Evolutionary conservation across 345 rosid genomes (phyloP), one percentile per base, ranked within the genome.

Genomic region (Hibiscus trionum): DNA sequence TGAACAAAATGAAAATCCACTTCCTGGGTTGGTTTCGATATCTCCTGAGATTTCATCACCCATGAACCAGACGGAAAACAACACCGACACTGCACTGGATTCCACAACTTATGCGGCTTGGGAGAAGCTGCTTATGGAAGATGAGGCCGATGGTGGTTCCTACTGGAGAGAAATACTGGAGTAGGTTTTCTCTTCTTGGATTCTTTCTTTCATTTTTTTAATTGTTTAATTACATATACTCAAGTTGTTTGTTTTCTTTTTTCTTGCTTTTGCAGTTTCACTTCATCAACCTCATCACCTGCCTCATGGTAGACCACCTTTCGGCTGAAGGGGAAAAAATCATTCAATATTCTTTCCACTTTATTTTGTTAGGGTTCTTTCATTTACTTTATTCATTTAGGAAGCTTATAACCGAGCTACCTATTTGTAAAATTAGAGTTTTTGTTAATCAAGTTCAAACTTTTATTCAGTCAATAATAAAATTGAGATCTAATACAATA

Each of bases 101-200:
- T 77, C 73, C 11, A 58, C 71, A 11, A 47, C 70, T 55, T 81
- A 81, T 69, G 93, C 85, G 49, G 87, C 77, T 46, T 86, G 82
- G 91, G 90, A 86, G 69, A 91, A 81, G 57, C 77, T 87, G 16
- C 59, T 80, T 53, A 84, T 84, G 75, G 88, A 88, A 29, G 91
- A 88, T 71, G 90, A 86, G 76, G 66, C 81, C 61, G 73, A 71
- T 61, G 88, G 78, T 61, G 88, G 79, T 59, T 84, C 88, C 75
- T 87, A 80, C 82, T 89, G 93, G 95, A 81, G 81, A 79, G 87
- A 85, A 42, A 77, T 91, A 78, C 80, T 91, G 61, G 83, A 86
- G 81, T 85, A 86, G 71, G 82, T 58, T 64, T 46, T 15, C 53
- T 14, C 29, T 24, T n/a, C 21, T 42, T 71, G 53, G 52, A 44